These are phyloP conservation scores for Asterella californica DNA, from an alignment of 225 moss, liverwort and hornwort genomes.

Conservation along the genomic window DNA sequence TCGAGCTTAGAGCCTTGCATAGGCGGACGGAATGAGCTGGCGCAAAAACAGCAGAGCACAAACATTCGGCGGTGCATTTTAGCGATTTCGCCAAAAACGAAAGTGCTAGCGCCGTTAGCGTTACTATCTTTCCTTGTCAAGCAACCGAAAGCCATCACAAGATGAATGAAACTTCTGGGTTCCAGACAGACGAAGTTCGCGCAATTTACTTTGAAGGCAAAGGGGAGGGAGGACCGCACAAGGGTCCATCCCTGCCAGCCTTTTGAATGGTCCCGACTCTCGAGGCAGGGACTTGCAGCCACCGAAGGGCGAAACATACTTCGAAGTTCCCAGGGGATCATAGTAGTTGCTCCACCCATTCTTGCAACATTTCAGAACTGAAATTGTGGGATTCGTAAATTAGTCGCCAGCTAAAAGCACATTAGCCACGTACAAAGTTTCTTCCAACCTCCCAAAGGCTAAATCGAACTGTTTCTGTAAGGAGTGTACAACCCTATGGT, in stretches of 20 bases:
- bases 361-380: slow-evolving; percentile 54
- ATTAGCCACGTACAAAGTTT: background rate
- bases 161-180: background rate
- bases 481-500: background rate
- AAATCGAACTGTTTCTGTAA: background rate
- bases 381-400: slow-evolving; percentile 36
- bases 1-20: background rate
- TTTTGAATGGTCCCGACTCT: slow-evolving; percentile 25
- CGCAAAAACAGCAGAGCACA: background rate
- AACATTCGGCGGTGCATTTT: background rate
- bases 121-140: background rate
- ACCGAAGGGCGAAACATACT: slow-evolving; percentile 35
- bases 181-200: background rate
- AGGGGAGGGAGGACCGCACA: slow-evolving; percentile 28
- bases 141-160: background rate
- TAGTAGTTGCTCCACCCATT: slow-evolving; percentile 35
- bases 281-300: slow-evolving; percentile 28
- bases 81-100: background rate
- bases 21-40: background rate
- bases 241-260: slow-evolving; percentile 39
- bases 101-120: background rate
- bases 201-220: slow-evolving; percentile 37
- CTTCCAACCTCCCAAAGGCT: slow-evolving; percentile 7
- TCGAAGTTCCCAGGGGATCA: slow-evolving; percentile 41
- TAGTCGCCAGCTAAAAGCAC: slow-evolving; percentile 29